A percentile compares a stretch with the other conserved stretches of the same genome.
These are phyloP conservation scores for Lasiodiplodia theobromae DNA, from an alignment of 2,329 filamentous ascomycete genomes.

Conservation along the genomic window DNA sequence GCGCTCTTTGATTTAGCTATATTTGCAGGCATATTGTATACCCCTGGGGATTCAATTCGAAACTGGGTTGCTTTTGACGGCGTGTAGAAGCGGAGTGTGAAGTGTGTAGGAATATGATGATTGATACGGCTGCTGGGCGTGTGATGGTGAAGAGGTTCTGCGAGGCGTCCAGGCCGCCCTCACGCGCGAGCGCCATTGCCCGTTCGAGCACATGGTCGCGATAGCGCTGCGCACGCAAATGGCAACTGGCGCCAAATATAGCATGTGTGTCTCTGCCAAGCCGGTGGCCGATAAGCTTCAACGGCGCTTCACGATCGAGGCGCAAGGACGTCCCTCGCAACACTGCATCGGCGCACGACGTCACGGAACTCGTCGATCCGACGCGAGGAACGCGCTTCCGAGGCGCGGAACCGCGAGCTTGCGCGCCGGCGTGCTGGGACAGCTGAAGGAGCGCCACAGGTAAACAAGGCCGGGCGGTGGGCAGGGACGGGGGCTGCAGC, in stretches of 20 bases:
- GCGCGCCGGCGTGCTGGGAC: background rate
- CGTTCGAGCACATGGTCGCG: background rate
- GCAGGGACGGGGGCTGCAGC: background rate
- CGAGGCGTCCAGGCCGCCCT: slow-evolving; percentile 16
- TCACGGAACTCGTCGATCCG: slow-evolving; percentile 2
- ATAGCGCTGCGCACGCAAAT: background rate
- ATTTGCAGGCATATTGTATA: slow-evolving; percentile 26
- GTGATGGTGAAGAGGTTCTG: slow-evolving; percentile 6
- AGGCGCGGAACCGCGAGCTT: background rate
- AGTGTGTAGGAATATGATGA: background rate
- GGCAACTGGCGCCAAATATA: background rate
- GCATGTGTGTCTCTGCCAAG: background rate
- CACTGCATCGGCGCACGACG: background rate
- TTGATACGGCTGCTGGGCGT: background rate
- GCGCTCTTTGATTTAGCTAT: slow-evolving; percentile 22
- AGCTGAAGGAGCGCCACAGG: slow-evolving; percentile 12
- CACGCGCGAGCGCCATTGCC: background rate
- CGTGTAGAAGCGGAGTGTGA: background rate
- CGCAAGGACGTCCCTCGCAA: background rate
- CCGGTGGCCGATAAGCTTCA: slow-evolving; percentile 10
- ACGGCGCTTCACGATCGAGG: slow-evolving; percentile 11
- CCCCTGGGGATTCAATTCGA: slow-evolving; percentile 21
- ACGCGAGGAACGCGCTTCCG: slow-evolving; percentile 6
- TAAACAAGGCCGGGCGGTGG: slow-evolving; percentile 2
- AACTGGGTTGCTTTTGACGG: background rate